Percentiles rank a stretch among this genome's conserved stretches.
phyloP scores from a whole-genome alignment of 768 basidiomycete species.

The Leucocoprinus birnbaumii region DNA sequence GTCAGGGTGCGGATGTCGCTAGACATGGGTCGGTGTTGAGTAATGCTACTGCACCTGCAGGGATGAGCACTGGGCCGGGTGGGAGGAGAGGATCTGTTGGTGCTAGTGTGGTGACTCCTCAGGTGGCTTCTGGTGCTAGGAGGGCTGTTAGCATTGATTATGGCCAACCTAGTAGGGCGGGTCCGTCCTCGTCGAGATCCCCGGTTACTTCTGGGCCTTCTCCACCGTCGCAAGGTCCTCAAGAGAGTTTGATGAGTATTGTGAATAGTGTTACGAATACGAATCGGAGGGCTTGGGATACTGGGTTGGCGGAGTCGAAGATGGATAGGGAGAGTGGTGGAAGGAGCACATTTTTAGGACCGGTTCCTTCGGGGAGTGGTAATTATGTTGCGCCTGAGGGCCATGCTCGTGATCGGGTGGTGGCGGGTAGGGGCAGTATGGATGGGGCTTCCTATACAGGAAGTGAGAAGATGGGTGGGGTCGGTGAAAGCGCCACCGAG shows the following conservation, averaged over 20 bases:
- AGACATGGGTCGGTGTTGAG: not conserved
- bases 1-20: not conserved
- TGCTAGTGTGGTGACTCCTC: not conserved
- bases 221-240: not conserved
- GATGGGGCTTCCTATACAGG: conserved; percentile 11
- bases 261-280: conserved; percentile 55
- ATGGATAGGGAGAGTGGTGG: conserved; percentile 6
- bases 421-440: conserved; percentile 11
- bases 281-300: conserved; percentile 24
- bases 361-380: not conserved
- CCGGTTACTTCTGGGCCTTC: not conserved
- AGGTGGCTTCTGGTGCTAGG: conserved; percentile 3
- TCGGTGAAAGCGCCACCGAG: conserved; percentile 7
- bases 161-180: not conserved
- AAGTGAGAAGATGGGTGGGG: not conserved
- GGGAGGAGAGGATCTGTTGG: conserved; percentile 8
- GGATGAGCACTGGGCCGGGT: not conserved
- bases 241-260: conserved; percentile 59
- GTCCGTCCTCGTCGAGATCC: not conserved
- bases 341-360: not conserved
- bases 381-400: too few relatives aligned
- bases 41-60: not conserved
- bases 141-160: conserved; percentile 3
- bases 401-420: not conserved
- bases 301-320: conserved; percentile 17